These are phyloP conservation scores for Botrytis sinoallii DNA, from an alignment of 2,329 filamentous ascomycete species.

Conservation along the genomic window DNA sequence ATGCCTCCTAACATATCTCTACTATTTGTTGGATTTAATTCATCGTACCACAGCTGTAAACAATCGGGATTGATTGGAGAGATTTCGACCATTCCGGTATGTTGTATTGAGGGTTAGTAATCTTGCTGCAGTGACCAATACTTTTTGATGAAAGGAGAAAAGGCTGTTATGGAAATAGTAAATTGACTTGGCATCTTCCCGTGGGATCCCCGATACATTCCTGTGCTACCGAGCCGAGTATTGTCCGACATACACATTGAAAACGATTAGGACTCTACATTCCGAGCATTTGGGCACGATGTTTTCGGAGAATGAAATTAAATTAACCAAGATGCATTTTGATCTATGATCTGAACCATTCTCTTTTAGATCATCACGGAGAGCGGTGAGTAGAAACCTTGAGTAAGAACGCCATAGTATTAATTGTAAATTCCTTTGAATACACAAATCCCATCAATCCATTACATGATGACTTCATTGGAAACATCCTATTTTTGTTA, in stretches of 20 bases:
- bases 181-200: slow-evolving; percentile 1
- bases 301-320: background rate
- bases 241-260: background rate
- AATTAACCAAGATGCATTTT: background rate
- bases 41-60: background rate
- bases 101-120: background rate
- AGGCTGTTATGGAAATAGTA: background rate
- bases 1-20: background rate
- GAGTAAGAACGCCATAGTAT: slow-evolving; percentile 4
- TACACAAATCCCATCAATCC: background rate
- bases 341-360: background rate
- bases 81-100: background rate
- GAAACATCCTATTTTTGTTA: slow-evolving; percentile 66
- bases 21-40: background rate
- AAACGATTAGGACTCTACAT: background rate
- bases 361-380: background rate
- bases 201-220: background rate
- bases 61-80: background rate
- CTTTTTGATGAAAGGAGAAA: too few species aligned
- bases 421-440: background rate
- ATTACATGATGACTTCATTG: slow-evolving; percentile 90
- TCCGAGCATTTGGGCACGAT: background rate
- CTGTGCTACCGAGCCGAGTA: background rate
- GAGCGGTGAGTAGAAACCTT: background rate
- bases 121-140: background rate